Evolutionary conservation across 1,284 basidiomycete genomes (phyloP).

Genomic region (Trichosporon ovoides): DNA sequence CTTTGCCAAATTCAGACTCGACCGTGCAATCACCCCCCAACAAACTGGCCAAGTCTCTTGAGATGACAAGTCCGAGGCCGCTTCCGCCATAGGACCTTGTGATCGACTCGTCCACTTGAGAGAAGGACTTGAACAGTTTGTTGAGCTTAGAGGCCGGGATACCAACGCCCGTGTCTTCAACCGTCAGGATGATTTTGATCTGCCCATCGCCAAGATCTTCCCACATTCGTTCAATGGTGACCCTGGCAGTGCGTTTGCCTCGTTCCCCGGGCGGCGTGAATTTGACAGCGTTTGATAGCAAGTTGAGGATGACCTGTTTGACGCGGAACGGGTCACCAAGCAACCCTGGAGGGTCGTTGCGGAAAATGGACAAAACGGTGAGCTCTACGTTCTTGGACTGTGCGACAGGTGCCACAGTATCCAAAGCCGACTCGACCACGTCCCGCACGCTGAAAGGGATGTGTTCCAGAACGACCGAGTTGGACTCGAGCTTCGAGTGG

Average conservation of each 20-base stretch:
- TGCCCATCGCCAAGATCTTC: constrained; percentile 20
- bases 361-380: constrained; percentile 30
- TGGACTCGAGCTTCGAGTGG: constrained; percentile 49
- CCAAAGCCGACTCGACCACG: constrained; percentile 40
- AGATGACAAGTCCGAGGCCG: constrained; percentile 46
- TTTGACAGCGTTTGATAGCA: constrained; percentile 43
- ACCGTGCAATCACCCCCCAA: constrained; percentile 44
- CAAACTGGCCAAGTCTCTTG: constrained; percentile 36
- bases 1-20: constrained; percentile 41
- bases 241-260: constrained; percentile 20
- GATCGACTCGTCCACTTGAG: constrained; percentile 44
- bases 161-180: constrained; percentile 41
- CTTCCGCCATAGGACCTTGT: constrained; percentile 42
- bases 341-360: constrained; percentile 34
- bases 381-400: constrained; percentile 43
- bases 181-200: constrained; percentile 26
- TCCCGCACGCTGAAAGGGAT: constrained; percentile 48
- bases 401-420: constrained; percentile 38
- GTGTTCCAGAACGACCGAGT: constrained; percentile 48
- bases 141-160: constrained; percentile 37
- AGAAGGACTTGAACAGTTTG: constrained; percentile 45
- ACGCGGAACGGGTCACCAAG: constrained; percentile 43
- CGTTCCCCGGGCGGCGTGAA: constrained; percentile 29
- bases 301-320: constrained; percentile 41
- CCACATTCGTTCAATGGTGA: constrained; percentile 32